phyloP scores from a whole-genome alignment of 768 basidiomycete genomes.

The Amanita thiersii region DNA sequence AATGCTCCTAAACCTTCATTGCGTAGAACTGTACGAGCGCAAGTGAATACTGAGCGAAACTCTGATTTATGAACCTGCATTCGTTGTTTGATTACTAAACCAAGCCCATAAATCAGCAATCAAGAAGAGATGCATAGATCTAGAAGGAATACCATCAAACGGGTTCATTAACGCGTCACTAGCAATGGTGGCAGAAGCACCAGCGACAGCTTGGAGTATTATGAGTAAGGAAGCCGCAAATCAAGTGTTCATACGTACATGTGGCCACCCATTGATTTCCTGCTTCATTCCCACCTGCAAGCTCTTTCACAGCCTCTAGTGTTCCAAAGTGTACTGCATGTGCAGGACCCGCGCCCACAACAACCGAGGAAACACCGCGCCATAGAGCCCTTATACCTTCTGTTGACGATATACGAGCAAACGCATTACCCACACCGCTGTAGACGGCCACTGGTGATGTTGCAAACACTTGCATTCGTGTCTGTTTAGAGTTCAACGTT shows the following conservation, averaged over 20 bases:
- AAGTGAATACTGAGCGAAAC: constrained; percentile 81
- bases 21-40: constrained; percentile 76
- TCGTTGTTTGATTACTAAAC: constrained; percentile 93
- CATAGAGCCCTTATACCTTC: constrained; percentile 89
- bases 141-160: constrained; percentile 77
- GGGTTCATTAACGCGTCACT: constrained; percentile 99
- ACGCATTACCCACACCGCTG: constrained; percentile 84
- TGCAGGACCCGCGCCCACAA: constrained; percentile 94
- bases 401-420: constrained; percentile 86
- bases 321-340: constrained; percentile 98
- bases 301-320: constrained; percentile 90
- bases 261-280: constrained; percentile 85
- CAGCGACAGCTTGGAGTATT: constrained; percentile 63
- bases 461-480: constrained; percentile 97
- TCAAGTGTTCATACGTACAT: constrained; percentile 42
- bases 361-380: constrained; percentile 94
- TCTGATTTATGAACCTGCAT: constrained; percentile 97
- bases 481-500: constrained; percentile 38
- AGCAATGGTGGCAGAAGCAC: constrained; percentile 89
- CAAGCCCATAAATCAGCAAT: constrained; percentile 12
- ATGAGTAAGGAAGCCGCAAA: not conserved
- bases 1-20: constrained; percentile 87
- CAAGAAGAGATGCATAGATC: constrained; percentile 4
- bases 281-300: constrained; percentile 77
- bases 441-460: constrained; percentile 81